Evolutionary conservation across 768 basidiomycete genomes (phyloP).

Genomic region (Panus rudis): DNA sequence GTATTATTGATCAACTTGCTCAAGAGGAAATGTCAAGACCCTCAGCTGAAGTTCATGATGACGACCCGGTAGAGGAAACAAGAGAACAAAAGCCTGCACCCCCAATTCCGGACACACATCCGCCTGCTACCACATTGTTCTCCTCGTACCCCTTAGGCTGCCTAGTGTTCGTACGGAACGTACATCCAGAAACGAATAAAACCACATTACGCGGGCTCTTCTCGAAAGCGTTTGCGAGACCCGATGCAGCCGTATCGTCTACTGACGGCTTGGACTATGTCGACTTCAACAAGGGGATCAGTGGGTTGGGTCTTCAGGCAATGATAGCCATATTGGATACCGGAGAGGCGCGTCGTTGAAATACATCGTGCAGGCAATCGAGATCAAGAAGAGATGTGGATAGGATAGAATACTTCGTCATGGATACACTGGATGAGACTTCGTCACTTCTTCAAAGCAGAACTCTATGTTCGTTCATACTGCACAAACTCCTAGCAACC

Average conservation of each 20-base stretch:
- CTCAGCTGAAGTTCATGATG: not conserved
- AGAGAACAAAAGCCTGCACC: not conserved
- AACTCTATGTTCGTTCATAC: too few species aligned
- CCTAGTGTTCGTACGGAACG: slow-evolving; percentile 62
- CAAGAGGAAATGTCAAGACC: slow-evolving; percentile 1
- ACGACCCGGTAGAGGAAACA: not conserved
- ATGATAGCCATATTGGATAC: too few species aligned
- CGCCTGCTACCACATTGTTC: slow-evolving; percentile 13
- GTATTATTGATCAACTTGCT: slow-evolving; percentile 43
- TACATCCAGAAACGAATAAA: slow-evolving; percentile 75
- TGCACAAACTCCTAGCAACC: too few species aligned
- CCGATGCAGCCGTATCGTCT: slow-evolving; percentile 1
- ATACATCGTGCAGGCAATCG: too few species aligned
- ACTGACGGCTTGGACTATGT: slow-evolving; percentile 60
- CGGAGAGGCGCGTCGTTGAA: too few species aligned
- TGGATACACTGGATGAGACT: too few species aligned
- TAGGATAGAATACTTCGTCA: too few species aligned
- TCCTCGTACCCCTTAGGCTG: slow-evolving; percentile 52
- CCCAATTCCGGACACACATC: not conserved
- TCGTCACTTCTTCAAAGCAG: too few species aligned
- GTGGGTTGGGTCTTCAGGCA: too few species aligned
- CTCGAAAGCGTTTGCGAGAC: slow-evolving; percentile 32
- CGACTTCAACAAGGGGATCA: slow-evolving; percentile 74
- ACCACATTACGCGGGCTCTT: slow-evolving; percentile 66
- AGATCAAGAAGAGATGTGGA: too few species aligned